Conservation (phyloP, 371 early-diverging fungal genomes). For the Circinella umbellata region DNA sequence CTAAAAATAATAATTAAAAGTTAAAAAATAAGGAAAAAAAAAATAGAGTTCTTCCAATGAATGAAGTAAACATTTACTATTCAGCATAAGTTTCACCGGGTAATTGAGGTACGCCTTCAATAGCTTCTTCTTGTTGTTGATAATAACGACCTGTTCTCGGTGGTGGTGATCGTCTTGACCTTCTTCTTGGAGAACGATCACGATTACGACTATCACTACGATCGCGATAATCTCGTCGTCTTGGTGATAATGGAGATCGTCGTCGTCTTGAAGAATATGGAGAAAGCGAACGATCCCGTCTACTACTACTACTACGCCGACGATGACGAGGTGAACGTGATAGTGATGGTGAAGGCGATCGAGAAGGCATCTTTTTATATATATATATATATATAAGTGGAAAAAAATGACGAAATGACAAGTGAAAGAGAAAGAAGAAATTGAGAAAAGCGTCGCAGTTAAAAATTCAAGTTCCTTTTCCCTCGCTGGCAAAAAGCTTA, state of each 20-base stretch:
- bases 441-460: not conserved
- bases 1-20: slow-evolving; percentile 25
- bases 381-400: not conserved
- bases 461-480: not conserved
- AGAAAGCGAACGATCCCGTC: slow-evolving; percentile 17
- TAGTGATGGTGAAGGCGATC: slow-evolving; percentile 18
- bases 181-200: not conserved
- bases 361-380: not conserved
- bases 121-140: slow-evolving; percentile 16
- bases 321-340: slow-evolving; percentile 16
- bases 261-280: slow-evolving; percentile 13
- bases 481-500: not conserved
- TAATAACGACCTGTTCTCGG: slow-evolving; percentile 11
- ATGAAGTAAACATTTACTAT: slow-evolving; percentile 22
- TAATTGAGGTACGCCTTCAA: slow-evolving; percentile 23
- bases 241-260: slow-evolving; percentile 14
- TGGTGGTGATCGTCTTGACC: slow-evolving; percentile 11
- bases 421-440: not conserved
- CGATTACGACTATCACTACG: not conserved
- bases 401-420: not conserved
- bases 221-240: slow-evolving; percentile 4
- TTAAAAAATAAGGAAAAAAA: too few species aligned
- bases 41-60: not conserved
- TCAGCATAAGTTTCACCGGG: slow-evolving; percentile 29
- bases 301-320: not conserved